Evolutionary conservation across 768 basidiomycete genomes (phyloP).

Genomic region (Paxillus involutus): DNA sequence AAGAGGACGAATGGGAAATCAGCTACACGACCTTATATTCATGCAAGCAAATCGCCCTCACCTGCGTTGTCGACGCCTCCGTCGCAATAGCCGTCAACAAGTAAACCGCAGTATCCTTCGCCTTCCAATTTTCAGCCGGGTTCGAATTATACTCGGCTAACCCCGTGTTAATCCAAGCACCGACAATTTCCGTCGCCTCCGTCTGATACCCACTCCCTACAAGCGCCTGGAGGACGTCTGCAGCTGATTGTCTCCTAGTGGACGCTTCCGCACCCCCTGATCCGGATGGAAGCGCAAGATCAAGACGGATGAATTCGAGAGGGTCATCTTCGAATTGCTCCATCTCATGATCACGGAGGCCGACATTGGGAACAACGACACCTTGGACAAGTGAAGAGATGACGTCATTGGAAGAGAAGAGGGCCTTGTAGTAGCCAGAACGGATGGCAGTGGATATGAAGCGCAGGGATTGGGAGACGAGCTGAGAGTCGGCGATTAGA

Average conservation of each 20-base stretch:
- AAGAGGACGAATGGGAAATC: neutral
- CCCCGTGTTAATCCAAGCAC: constrained; percentile 78
- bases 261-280: constrained; percentile 60
- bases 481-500: constrained; percentile 35
- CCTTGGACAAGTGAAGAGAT: constrained; percentile 83
- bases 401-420: constrained; percentile 82
- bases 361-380: constrained; percentile 92
- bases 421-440: constrained; percentile 73
- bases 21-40: neutral
- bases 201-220: constrained; percentile 78
- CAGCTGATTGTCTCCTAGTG: constrained; percentile 90
- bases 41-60: constrained; percentile 29
- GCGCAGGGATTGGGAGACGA: constrained; percentile 87
- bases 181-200: constrained; percentile 86
- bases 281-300: constrained; percentile 65
- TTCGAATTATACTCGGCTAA: constrained; percentile 68
- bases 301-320: constrained; percentile 88
- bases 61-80: constrained; percentile 82
- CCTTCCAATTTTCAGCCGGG: constrained; percentile 70
- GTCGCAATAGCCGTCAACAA: constrained; percentile 92
- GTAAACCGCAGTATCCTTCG: constrained; percentile 93
- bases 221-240: constrained; percentile 91
- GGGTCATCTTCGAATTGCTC: constrained; percentile 99
- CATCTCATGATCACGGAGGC: constrained; percentile 82
- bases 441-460: constrained; percentile 94